Conservation (phyloP, 1,139 yeast species). For the Zygoascus meyerae region DNA sequence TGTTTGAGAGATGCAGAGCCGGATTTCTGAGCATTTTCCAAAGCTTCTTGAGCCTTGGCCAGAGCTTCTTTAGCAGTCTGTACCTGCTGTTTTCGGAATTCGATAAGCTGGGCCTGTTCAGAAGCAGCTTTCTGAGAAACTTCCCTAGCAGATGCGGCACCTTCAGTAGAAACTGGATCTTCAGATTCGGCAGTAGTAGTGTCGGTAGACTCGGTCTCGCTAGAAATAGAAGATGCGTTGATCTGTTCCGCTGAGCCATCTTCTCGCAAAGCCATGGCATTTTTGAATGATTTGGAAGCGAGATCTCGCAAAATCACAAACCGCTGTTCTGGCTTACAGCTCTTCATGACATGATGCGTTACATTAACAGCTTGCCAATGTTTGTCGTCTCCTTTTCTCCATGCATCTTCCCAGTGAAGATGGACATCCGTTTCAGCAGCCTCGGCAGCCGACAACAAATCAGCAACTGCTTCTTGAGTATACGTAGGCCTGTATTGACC, state of each 20-base stretch:
- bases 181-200: neutral
- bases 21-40: conserved; percentile 5
- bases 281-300: conserved; percentile 34
- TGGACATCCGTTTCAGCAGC: conserved; percentile 46
- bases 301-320: conserved; percentile 53
- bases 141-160: neutral
- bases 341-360: conserved; percentile 54
- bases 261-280: conserved; percentile 3
- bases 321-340: conserved; percentile 60
- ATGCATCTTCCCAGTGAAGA: conserved; percentile 74
- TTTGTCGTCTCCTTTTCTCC: conserved; percentile 76
- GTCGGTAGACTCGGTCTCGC: neutral
- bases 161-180: neutral
- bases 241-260: conserved; percentile 6
- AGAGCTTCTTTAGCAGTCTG: conserved; percentile 5
- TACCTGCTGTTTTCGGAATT: conserved; percentile 6
- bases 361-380: conserved; percentile 53
- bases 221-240: neutral
- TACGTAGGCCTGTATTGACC: conserved; percentile 78
- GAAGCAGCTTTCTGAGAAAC: neutral
- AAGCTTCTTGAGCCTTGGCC: conserved; percentile 4
- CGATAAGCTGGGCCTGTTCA: conserved; percentile 1
- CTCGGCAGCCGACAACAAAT: conserved; percentile 64
- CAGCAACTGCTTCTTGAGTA: conserved; percentile 90
- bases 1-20: conserved; percentile 10